phyloP scores from a whole-genome alignment of 768 basidiomycete species.

The Pisolithus tinctorius region DNA sequence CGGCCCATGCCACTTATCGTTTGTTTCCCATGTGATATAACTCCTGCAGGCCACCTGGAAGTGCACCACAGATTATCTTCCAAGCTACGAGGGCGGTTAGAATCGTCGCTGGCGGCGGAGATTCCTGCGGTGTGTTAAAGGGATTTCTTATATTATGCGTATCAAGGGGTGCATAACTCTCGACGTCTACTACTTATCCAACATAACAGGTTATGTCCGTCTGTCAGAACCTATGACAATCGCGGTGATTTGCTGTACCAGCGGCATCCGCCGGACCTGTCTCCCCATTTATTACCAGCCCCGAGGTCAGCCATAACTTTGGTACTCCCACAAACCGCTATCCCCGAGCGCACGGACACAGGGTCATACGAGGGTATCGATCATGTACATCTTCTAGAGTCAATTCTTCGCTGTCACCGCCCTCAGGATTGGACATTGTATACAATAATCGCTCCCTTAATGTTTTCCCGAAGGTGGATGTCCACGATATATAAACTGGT shows the following conservation, averaged over 20 bases:
- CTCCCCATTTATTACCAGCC: not conserved
- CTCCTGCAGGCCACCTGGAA: too few species aligned
- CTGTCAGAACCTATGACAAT: not conserved
- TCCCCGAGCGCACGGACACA: not conserved
- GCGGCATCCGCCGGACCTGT: not conserved
- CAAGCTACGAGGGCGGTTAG: not conserved
- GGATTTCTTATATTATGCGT: too few species aligned
- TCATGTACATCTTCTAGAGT: not conserved
- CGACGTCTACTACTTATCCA: not conserved
- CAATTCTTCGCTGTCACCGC: not conserved
- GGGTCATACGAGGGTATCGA: not conserved
- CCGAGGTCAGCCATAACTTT: not conserved
- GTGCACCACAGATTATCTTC: not conserved
- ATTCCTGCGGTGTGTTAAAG: too few species aligned
- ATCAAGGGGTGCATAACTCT: not conserved
- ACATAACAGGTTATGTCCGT: not conserved
- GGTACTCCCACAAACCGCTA: not conserved
- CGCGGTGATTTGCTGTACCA: not conserved
- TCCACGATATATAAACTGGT: constrained; percentile 4
- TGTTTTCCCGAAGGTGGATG: not conserved
- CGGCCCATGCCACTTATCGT: not conserved
- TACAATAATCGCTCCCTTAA: not conserved
- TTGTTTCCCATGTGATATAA: not conserved
- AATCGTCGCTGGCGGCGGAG: not conserved
- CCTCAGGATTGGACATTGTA: not conserved